Percentiles rank a stretch among this genome's conserved stretches.
phyloP scores from a whole-genome alignment of 192 early-diverging fungal species.

The Coemansia sp. region DNA sequence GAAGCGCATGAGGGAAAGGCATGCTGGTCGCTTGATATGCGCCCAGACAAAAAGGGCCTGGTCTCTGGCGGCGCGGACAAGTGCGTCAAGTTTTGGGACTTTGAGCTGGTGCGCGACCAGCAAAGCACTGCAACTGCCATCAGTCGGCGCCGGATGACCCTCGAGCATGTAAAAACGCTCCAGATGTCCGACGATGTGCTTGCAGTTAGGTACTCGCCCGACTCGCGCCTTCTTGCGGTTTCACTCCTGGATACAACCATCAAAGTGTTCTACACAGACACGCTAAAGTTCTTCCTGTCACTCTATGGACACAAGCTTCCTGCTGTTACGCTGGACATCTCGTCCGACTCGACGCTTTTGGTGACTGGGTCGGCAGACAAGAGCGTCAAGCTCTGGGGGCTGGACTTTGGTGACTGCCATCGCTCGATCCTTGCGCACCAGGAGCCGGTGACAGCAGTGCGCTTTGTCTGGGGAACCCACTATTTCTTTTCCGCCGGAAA shows the following conservation, averaged over 20 bases:
- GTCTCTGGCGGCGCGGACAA: conserved; percentile 93
- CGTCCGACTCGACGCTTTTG: conserved; percentile 88
- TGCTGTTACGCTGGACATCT: conserved; percentile 98
- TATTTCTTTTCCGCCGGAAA: conserved; percentile 94
- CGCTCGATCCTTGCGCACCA: conserved; percentile 91
- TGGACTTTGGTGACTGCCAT: conserved; percentile 99
- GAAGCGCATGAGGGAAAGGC: conserved; percentile 87
- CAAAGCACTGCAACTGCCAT: conserved; percentile 21
- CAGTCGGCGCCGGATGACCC: conserved; percentile 66
- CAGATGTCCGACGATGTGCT: conserved; percentile 95
- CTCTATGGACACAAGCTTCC: conserved; percentile 98
- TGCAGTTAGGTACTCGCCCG: conserved; percentile 80
- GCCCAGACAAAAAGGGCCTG: conserved; percentile 84
- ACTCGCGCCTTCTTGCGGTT: conserved; percentile 86
- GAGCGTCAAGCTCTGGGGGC: conserved; percentile 97
- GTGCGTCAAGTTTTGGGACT: conserved; percentile 97
- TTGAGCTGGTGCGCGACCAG: conserved; percentile 70
- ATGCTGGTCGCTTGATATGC: conserved; percentile 84
- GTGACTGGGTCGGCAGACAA: conserved; percentile 97
- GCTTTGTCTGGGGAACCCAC: conserved; percentile 94
- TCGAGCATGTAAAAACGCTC: conserved; percentile 87
- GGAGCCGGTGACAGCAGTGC: conserved; percentile 84
- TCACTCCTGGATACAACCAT: conserved; percentile 93
- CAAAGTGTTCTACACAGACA: conserved; percentile 95
- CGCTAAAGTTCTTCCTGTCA: conserved; percentile 96